Conservation (phyloP, 192 early-diverging fungal species). For the Kappamyces sp. region DNA sequence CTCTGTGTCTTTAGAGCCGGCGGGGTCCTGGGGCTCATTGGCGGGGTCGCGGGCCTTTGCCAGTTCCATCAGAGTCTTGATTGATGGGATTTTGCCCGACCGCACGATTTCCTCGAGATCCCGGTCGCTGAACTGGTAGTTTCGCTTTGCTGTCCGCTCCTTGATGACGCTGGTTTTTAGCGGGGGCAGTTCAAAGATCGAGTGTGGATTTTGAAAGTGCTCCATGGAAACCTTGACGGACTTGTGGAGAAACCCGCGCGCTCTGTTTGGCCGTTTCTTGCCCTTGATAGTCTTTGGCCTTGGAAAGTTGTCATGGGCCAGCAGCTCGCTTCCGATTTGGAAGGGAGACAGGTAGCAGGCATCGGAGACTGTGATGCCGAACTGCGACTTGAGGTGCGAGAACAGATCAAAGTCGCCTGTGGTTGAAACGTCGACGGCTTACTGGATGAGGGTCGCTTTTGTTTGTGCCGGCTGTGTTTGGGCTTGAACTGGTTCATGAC, state of each 20-base stretch:
- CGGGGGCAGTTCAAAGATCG: neutral
- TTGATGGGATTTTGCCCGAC: constrained; percentile 30
- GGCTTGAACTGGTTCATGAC: constrained; percentile 23
- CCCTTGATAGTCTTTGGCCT: neutral
- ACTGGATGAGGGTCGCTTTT: neutral
- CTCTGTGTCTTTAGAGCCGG: constrained; percentile 6
- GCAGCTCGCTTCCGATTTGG: neutral
- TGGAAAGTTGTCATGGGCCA: neutral
- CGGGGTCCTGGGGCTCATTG: neutral
- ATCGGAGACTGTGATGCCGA: constrained; percentile 29
- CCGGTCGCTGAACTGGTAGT: constrained; percentile 41
- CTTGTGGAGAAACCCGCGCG: constrained; percentile 11
- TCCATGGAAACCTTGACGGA: neutral
- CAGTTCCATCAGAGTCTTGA: constrained; percentile 33
- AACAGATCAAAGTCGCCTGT: constrained; percentile 11
- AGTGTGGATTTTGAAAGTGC: neutral
- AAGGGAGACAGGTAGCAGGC: constrained; percentile 10
- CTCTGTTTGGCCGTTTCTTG: constrained; percentile 11
- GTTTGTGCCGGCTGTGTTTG: constrained; percentile 7
- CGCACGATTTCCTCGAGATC: constrained; percentile 42
- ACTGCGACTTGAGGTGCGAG: constrained; percentile 11
- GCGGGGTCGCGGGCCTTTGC: constrained; percentile 15
- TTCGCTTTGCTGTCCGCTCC: constrained; percentile 25
- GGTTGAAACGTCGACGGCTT: neutral
- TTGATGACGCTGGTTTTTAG: constrained; percentile 14